Evolutionary conservation across 2,329 filamentous ascomycete genomes (phyloP).

Genomic region (Botryotinia globosa): DNA sequence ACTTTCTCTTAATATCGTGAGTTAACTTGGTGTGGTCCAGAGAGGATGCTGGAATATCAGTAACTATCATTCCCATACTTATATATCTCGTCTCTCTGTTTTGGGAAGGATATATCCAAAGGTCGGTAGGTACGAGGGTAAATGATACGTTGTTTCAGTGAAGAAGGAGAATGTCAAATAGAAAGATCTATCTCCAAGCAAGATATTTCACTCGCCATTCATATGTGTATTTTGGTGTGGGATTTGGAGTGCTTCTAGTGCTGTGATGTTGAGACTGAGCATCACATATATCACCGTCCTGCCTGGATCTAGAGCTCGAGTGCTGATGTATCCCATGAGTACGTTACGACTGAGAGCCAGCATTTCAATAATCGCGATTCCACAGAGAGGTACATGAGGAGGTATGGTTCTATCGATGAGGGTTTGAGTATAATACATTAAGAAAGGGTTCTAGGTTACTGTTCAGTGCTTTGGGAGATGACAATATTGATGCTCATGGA

Average conservation of each 20-base stretch:
- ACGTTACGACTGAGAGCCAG: background rate
- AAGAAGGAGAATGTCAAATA: too few relatives aligned
- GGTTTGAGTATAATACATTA: background rate
- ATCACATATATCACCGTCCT: too few relatives aligned
- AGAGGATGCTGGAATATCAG: background rate
- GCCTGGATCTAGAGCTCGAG: background rate
- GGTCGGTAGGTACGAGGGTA: too few relatives aligned
- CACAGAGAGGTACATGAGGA: too few relatives aligned
- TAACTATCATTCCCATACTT: background rate
- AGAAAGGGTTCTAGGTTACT: background rate
- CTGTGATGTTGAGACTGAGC: too few relatives aligned
- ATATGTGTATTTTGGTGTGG: too few relatives aligned
- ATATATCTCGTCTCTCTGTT: background rate
- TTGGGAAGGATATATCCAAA: too few relatives aligned
- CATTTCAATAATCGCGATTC: background rate
- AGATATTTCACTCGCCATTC: too few relatives aligned
- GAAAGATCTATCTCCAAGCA: too few relatives aligned
- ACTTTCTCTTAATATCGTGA: background rate
- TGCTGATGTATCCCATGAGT: background rate
- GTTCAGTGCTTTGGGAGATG: background rate
- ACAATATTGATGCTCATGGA: background rate
- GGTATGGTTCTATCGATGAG: too few relatives aligned
- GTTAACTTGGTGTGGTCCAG: background rate
- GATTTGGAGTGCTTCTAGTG: too few relatives aligned
- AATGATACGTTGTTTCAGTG: too few relatives aligned